These are phyloP conservation scores for Beauveria caledonica DNA, from an alignment of 2,329 filamentous ascomycete genomes.

Conservation along the genomic window DNA sequence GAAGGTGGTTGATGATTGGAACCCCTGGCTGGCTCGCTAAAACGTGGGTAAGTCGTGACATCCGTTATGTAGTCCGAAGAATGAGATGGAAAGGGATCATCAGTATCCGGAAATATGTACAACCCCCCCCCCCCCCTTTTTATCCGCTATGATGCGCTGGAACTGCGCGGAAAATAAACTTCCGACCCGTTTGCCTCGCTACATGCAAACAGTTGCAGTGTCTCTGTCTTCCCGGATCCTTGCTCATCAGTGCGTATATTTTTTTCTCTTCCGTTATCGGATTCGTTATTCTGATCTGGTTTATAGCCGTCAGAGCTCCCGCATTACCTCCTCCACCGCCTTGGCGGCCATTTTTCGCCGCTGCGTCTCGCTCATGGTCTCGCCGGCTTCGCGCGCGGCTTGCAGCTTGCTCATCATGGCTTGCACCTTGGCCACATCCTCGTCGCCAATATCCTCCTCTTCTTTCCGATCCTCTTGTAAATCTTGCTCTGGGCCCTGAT, in stretches of 20 bases:
- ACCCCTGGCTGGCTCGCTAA: too few species aligned
- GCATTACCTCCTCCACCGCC: conserved; percentile 58
- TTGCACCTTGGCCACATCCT: conserved; percentile 52
- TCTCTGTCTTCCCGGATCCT: background rate
- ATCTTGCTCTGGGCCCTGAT: background rate
- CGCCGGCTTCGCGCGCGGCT: conserved; percentile 50
- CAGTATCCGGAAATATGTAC: too few species aligned
- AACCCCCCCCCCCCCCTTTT: too few species aligned
- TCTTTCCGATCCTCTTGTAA: conserved; percentile 18
- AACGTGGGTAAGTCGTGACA: too few species aligned
- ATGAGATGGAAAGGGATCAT: too few species aligned
- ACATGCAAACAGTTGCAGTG: too few species aligned
- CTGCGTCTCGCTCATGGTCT: conserved; percentile 52
- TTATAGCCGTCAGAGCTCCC: conserved; percentile 35
- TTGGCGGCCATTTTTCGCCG: conserved; percentile 51
- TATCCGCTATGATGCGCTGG: too few species aligned
- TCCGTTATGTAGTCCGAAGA: too few species aligned
- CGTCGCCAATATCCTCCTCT: conserved; percentile 34
- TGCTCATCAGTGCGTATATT: background rate
- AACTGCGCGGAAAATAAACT: too few species aligned
- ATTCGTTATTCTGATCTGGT: background rate
- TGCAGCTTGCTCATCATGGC: conserved; percentile 57
- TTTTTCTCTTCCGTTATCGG: too few species aligned
- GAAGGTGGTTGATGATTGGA: too few species aligned
- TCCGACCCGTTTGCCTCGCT: too few species aligned